Conservation (phyloP, 768 basidiomycete species). For the Melanogaster broomeanus region DNA sequence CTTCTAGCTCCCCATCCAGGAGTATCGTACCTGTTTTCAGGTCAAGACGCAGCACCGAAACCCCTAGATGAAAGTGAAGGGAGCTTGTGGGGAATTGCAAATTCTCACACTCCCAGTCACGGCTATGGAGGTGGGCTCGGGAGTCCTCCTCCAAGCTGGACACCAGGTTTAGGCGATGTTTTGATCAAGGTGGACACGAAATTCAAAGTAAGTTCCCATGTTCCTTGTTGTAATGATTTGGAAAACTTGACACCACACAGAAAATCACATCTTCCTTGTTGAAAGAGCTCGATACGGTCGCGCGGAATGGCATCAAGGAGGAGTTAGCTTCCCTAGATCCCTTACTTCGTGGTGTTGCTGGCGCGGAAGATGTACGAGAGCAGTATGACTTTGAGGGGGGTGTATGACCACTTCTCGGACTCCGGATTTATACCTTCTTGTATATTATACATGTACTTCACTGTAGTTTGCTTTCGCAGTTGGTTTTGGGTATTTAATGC, state of each 20-base stretch:
- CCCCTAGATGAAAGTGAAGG: slow-evolving; percentile 44
- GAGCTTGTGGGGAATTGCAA: slow-evolving; percentile 76
- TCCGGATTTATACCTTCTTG: slow-evolving; percentile 16
- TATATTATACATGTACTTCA: slow-evolving; percentile 19
- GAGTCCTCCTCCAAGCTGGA: slow-evolving; percentile 64
- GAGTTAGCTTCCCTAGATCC: slow-evolving; percentile 84
- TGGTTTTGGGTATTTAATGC: neutral
- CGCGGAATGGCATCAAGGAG: slow-evolving; percentile 77
- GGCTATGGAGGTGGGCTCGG: slow-evolving; percentile 37
- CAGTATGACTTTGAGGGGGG: slow-evolving; percentile 46
- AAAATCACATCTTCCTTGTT: slow-evolving; percentile 80
- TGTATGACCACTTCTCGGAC: slow-evolving; percentile 25
- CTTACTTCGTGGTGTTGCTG: slow-evolving; percentile 59
- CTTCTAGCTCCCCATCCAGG: slow-evolving; percentile 78
- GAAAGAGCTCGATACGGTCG: slow-evolving; percentile 84
- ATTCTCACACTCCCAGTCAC: slow-evolving; percentile 37
- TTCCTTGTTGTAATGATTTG: neutral
- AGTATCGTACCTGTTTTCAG: slow-evolving; percentile 71
- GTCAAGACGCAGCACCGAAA: slow-evolving; percentile 38
- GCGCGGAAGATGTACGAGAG: slow-evolving; percentile 38
- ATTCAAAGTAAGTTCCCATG: slow-evolving; percentile 63
- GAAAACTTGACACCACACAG: slow-evolving; percentile 39
- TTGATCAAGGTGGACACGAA: slow-evolving; percentile 81
- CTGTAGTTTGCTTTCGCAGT: slow-evolving; percentile 7
- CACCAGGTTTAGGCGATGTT: slow-evolving; percentile 63